Percentiles rank a stretch among this genome's conserved stretches.
These are phyloP conservation scores for Boechera stricta DNA, from an alignment of 345 rosid genomes.

Conservation along the genomic window DNA sequence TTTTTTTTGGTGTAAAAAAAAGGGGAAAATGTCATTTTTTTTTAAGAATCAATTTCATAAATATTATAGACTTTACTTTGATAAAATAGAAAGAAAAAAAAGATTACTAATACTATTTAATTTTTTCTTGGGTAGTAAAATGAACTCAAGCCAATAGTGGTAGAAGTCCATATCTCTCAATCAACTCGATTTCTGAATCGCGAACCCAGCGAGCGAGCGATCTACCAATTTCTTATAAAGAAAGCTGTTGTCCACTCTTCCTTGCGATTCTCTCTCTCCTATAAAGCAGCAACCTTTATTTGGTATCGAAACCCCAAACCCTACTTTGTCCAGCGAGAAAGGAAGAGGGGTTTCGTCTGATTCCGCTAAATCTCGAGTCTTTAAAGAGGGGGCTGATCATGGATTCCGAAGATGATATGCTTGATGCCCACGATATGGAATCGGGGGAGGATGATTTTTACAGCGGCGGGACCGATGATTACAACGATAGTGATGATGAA, in stretches of 20 bases:
- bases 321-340: conserved; percentile 25
- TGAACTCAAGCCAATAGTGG: background rate
- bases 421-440: conserved; percentile 67
- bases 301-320: conserved; percentile 33
- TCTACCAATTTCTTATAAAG: conserved; percentile 1
- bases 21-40: too few species aligned
- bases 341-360: conserved; percentile 19
- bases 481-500: conserved; percentile 55
- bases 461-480: conserved; percentile 72
- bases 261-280: conserved; percentile 12
- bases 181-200: conserved; percentile 30
- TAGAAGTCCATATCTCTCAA: conserved; percentile 22
- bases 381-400: conserved; percentile 38
- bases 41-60: too few species aligned
- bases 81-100: too few species aligned
- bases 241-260: conserved; percentile 16
- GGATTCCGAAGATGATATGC: conserved; percentile 79
- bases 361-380: conserved; percentile 21
- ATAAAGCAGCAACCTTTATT: conserved; percentile 26
- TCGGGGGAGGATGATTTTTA: conserved; percentile 75
- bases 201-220: conserved; percentile 11
- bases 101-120: too few species aligned
- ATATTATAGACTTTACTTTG: too few species aligned
- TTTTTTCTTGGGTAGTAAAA: background rate
- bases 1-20: too few species aligned